Evolutionary conservation across 257 asterid genomes (phyloP).

Genomic region (Nicotiana attenuata): DNA sequence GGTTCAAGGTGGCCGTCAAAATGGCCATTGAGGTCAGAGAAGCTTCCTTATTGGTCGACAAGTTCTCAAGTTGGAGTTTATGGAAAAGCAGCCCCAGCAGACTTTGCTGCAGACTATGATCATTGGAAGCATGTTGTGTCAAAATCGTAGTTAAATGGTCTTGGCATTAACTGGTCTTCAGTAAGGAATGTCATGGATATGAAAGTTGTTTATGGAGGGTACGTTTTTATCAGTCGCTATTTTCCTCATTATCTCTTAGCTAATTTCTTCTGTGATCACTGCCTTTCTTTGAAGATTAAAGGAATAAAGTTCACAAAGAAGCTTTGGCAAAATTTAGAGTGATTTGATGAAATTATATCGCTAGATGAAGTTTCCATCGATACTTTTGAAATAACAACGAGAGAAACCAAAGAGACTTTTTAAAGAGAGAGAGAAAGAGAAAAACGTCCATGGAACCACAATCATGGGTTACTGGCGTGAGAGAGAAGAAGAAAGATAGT

Average conservation of each 20-base stretch:
- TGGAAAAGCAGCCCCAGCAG: conserved; percentile 21
- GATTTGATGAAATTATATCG: background rate
- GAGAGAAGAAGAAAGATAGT: too few relatives aligned
- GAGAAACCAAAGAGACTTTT: too few relatives aligned
- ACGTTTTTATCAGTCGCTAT: background rate
- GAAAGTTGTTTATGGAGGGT: conserved; percentile 25
- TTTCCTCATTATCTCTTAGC: background rate
- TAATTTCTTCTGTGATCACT: background rate
- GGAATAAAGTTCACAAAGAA: background rate
- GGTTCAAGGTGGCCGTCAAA: conserved; percentile 19
- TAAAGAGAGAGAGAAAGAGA: too few relatives aligned
- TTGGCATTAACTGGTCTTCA: conserved; percentile 15
- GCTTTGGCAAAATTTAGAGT: background rate
- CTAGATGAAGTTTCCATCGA: background rate
- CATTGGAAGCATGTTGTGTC: conserved; percentile 20
- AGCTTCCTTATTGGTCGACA: conserved; percentile 14
- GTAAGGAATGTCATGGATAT: conserved; percentile 25
- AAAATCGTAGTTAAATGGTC: conserved; percentile 14
- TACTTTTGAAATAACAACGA: background rate
- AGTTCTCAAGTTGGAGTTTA: conserved; percentile 22
- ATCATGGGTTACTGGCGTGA: too few relatives aligned
- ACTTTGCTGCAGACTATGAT: conserved; percentile 16
- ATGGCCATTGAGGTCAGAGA: conserved; percentile 20
- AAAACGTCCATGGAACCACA: too few relatives aligned
- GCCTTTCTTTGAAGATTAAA: background rate